Percentiles rank a stretch among this genome's conserved stretches.
Conservation (phyloP, 225 moss, liverwort and hornwort genomes). For the Physcomitrellopsis africana region DNA sequence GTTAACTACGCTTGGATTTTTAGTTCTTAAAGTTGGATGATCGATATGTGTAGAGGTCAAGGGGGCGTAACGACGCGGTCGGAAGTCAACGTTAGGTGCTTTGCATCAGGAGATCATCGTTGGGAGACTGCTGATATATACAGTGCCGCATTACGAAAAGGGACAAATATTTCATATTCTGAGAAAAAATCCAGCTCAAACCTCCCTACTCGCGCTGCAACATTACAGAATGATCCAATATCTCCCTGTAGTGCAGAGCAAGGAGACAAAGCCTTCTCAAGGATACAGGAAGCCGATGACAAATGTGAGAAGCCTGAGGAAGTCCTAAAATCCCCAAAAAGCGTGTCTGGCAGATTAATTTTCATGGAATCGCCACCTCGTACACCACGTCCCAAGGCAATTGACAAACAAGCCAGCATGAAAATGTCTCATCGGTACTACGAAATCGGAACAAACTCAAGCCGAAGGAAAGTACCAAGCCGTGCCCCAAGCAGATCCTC, state of each 20-base stretch:
- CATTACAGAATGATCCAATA: slow-evolving; percentile 27
- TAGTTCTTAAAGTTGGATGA: background rate
- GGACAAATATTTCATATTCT: slow-evolving; percentile 18
- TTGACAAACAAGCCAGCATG: slow-evolving; percentile 50
- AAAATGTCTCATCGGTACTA: slow-evolving; percentile 54
- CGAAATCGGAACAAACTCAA: slow-evolving; percentile 29
- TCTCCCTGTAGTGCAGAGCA: background rate
- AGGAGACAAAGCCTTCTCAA: slow-evolving; percentile 13
- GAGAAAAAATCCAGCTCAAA: slow-evolving; percentile 12
- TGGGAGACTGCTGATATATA: slow-evolving; percentile 40
- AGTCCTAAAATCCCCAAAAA: slow-evolving; percentile 14
- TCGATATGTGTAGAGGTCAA: slow-evolving; percentile 26
- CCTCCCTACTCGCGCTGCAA: slow-evolving; percentile 5
- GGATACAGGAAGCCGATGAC: background rate
- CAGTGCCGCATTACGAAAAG: slow-evolving; percentile 20
- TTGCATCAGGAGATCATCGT: slow-evolving; percentile 26
- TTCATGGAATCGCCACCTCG: slow-evolving; percentile 21
- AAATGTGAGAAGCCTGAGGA: background rate
- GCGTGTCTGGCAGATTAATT: slow-evolving; percentile 25
- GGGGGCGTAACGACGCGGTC: slow-evolving; percentile 22
- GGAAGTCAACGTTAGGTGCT: slow-evolving; percentile 29
- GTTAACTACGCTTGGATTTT: background rate
- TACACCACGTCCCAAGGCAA: slow-evolving; percentile 25
- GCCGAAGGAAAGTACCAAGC: slow-evolving; percentile 19
- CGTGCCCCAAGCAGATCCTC: slow-evolving; percentile 20